phyloP scores from a whole-genome alignment of 306 rosid species.

The Hippophae tibetana region DNA sequence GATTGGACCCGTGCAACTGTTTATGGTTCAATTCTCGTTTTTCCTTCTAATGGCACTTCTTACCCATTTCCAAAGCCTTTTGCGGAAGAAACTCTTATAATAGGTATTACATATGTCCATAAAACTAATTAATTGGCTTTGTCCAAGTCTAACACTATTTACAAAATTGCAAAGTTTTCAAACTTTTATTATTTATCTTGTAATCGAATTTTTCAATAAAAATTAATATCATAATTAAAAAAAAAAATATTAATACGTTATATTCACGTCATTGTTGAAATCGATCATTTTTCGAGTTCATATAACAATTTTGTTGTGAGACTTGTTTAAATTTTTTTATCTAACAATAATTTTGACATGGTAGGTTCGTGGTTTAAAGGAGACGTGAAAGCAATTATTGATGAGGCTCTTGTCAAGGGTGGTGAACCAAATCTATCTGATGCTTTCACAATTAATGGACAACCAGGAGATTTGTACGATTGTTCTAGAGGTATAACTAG shows the following conservation, averaged over 20 bases:
- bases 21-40: constrained; percentile 12
- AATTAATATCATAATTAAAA: too few relatives aligned
- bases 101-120: constrained; percentile 26
- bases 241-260: too few relatives aligned
- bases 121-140: too few relatives aligned
- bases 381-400: constrained; percentile 34
- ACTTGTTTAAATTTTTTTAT: too few relatives aligned
- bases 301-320: too few relatives aligned
- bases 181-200: too few relatives aligned
- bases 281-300: too few relatives aligned
- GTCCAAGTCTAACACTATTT: too few relatives aligned
- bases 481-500: constrained; percentile 28
- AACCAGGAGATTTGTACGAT: constrained; percentile 42
- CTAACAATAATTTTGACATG: neutral
- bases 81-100: constrained; percentile 35
- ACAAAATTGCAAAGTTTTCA: too few relatives aligned
- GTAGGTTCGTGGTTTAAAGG: constrained; percentile 75
- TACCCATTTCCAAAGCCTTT: constrained; percentile 15
- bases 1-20: constrained; percentile 25
- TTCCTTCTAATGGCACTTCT: neutral
- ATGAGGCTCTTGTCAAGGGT: constrained; percentile 15
- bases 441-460: constrained; percentile 59
- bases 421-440: constrained; percentile 15
- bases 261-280: too few relatives aligned
- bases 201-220: too few relatives aligned